Evolutionary conservation across 495 filamentous ascomycete genomes (phyloP).

Genomic region (Apiosordaria backusii): DNA sequence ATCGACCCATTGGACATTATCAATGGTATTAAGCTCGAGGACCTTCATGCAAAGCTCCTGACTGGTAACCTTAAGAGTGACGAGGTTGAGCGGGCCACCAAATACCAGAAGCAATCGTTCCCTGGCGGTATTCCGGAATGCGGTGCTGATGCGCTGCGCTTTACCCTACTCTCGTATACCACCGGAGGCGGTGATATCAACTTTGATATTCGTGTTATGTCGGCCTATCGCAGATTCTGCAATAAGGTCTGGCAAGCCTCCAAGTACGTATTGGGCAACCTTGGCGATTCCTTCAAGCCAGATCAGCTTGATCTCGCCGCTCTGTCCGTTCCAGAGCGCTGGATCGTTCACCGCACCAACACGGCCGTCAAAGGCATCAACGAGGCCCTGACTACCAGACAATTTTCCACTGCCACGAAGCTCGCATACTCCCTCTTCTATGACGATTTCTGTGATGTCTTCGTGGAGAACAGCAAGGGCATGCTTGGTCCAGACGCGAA

Average conservation of each 20-base stretch:
- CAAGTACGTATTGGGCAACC: conserved; percentile 77
- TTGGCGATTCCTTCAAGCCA: conserved; percentile 69
- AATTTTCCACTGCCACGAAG: conserved; percentile 65
- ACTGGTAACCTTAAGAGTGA: conserved; percentile 70
- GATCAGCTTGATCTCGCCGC: conserved; percentile 63
- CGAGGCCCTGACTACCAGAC: conserved; percentile 61
- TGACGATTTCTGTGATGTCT: conserved; percentile 61
- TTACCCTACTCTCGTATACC: conserved; percentile 77
- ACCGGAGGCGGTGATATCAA: conserved; percentile 86
- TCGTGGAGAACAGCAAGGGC: conserved; percentile 75
- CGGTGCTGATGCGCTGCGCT: conserved; percentile 78
- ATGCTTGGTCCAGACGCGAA: conserved; percentile 53
- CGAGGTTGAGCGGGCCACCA: conserved; percentile 67
- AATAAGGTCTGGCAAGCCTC: conserved; percentile 93
- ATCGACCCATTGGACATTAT: conserved; percentile 81
- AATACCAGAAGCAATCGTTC: conserved; percentile 77
- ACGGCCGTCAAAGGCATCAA: conserved; percentile 70
- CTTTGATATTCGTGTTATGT: conserved; percentile 80
- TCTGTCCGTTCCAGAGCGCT: conserved; percentile 65
- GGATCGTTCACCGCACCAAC: conserved; percentile 83
- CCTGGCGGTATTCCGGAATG: conserved; percentile 84
- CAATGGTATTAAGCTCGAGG: conserved; percentile 63
- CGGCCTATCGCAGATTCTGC: conserved; percentile 81
- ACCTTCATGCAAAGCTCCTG: conserved; percentile 65
- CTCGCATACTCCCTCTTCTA: conserved; percentile 18